Conservation (phyloP, 257 asterid species). For the Capsicum baccatum region DNA sequence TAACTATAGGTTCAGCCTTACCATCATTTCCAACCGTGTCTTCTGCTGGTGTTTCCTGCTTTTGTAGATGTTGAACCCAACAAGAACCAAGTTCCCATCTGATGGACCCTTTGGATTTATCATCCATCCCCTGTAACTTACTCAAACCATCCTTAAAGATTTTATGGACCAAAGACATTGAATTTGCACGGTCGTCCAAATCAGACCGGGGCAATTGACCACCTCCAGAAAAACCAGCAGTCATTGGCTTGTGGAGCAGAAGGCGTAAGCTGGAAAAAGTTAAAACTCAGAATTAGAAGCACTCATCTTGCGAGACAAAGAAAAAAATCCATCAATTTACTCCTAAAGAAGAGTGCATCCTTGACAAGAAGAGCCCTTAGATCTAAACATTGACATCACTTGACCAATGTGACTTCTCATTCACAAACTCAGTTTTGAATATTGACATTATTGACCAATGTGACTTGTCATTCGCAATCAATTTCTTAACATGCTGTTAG, state of each 20-base stretch:
- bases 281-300: constrained; percentile 12
- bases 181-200: constrained; percentile 46
- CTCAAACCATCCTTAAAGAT: constrained; percentile 66
- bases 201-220: constrained; percentile 56
- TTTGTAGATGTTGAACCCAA: constrained; percentile 98
- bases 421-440: constrained; percentile 20
- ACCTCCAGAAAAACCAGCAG: constrained; percentile 51
- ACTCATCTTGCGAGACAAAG: constrained; percentile 8
- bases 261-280: constrained; percentile 72
- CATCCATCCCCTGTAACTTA: constrained; percentile 51
- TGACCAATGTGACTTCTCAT: constrained; percentile 3
- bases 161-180: constrained; percentile 60
- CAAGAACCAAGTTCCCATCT: constrained; percentile 99
- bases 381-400: constrained; percentile 1
- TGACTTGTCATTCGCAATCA: background rate
- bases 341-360: constrained; percentile 21
- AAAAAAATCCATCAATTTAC: background rate
- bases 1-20: constrained; percentile 73
- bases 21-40: constrained; percentile 50
- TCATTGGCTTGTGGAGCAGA: constrained; percentile 60
- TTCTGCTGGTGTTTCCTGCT: constrained; percentile 68
- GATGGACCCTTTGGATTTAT: constrained; percentile 52
- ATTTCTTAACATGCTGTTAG: background rate
- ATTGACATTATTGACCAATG: constrained; percentile 20
- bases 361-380: background rate